Conservation (phyloP, 2,329 filamentous ascomycete genomes). For the Bipolaris cookei region DNA sequence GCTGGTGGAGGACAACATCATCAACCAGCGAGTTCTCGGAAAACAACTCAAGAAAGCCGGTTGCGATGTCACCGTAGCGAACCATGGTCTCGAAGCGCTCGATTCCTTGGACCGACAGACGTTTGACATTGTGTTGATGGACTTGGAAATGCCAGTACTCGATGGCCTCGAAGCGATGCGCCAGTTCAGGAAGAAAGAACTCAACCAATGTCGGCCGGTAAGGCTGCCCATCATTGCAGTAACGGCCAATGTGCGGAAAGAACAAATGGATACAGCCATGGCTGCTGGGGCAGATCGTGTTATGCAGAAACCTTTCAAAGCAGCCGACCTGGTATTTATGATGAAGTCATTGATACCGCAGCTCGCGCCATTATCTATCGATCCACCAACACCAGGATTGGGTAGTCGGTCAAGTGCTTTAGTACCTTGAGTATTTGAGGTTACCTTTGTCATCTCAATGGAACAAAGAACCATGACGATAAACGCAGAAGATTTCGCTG, state of each 20-base stretch:
- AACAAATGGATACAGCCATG: conserved; percentile 46
- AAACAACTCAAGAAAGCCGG: conserved; percentile 46
- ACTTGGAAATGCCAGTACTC: conserved; percentile 64
- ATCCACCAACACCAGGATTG: conserved; percentile 26
- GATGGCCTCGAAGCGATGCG: conserved; percentile 53
- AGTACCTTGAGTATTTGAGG: conserved; percentile 30
- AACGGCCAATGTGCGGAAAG: conserved; percentile 47
- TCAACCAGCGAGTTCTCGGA: conserved; percentile 49
- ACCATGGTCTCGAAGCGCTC: conserved; percentile 49
- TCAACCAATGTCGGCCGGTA: conserved; percentile 23
- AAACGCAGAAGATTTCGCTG: not conserved
- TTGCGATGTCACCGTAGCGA: conserved; percentile 40
- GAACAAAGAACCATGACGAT: not conserved
- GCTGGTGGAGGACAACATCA: conserved; percentile 50
- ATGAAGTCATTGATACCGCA: conserved; percentile 43
- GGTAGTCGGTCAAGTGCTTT: conserved; percentile 17
- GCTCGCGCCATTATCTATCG: conserved; percentile 22
- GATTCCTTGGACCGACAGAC: conserved; percentile 34
- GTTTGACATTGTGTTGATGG: conserved; percentile 52
- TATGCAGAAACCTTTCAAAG: conserved; percentile 49
- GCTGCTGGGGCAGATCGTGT: conserved; percentile 45
- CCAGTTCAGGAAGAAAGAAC: conserved; percentile 54
- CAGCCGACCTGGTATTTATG: conserved; percentile 42
- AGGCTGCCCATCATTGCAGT: conserved; percentile 47
- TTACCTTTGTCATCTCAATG: not conserved